Evolutionary conservation across 2,329 filamentous ascomycete species (phyloP).

Genomic region (Colletotrichum scovillei): DNA sequence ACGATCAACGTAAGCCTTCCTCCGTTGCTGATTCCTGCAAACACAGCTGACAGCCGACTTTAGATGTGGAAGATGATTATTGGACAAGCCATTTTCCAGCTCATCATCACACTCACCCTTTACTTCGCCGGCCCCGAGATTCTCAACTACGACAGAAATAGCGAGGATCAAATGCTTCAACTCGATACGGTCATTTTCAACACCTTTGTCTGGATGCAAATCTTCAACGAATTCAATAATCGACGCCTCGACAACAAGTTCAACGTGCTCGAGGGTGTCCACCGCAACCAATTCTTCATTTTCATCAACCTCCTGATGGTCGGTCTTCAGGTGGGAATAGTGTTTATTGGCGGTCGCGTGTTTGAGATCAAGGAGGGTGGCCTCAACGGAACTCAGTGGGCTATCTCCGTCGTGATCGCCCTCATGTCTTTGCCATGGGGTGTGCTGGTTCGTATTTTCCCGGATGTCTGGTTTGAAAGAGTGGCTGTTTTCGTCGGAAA

Average conservation of each 20-base stretch:
- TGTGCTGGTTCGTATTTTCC: constrained; percentile 59
- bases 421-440: constrained; percentile 62
- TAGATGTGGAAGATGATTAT: constrained; percentile 71
- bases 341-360: constrained; percentile 67
- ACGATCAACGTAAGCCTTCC: constrained; percentile 40
- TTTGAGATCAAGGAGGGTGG: constrained; percentile 47
- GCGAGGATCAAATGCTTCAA: constrained; percentile 41
- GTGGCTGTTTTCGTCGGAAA: constrained; percentile 15
- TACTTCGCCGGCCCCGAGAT: constrained; percentile 23
- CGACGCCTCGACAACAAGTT: constrained; percentile 71
- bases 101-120: constrained; percentile 61
- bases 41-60: neutral
- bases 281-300: constrained; percentile 68
- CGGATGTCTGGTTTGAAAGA: constrained; percentile 49
- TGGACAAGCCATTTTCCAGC: constrained; percentile 71
- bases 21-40: too few species aligned
- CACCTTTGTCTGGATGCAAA: constrained; percentile 90
- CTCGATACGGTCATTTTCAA: constrained; percentile 83
- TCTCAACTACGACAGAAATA: constrained; percentile 3
- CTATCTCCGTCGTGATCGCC: constrained; percentile 59
- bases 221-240: constrained; percentile 74
- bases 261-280: constrained; percentile 69
- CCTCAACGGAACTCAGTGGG: constrained; percentile 64
- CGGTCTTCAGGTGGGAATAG: constrained; percentile 65
- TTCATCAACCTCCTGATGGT: constrained; percentile 68